phyloP scores from a whole-genome alignment of 768 basidiomycete genomes.

The Podaxis rugospora region DNA sequence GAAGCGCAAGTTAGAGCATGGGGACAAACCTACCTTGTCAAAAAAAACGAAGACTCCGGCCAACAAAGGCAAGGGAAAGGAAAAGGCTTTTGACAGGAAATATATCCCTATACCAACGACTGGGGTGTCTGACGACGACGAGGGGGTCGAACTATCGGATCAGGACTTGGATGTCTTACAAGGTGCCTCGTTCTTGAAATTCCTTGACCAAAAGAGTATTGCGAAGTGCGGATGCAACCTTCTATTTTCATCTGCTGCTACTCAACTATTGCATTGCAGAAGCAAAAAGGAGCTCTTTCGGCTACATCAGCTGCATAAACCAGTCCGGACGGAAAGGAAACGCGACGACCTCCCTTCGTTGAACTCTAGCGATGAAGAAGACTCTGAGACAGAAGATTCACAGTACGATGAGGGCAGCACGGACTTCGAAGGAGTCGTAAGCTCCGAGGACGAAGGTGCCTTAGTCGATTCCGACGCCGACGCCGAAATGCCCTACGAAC shows the following conservation, averaged over 20 bases:
- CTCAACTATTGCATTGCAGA: constrained; percentile 34
- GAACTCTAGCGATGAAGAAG: constrained; percentile 56
- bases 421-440: constrained; percentile 20
- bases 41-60: constrained; percentile 35
- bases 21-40: constrained; percentile 5
- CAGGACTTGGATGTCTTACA: constrained; percentile 64
- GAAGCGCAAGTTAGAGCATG: constrained; percentile 43
- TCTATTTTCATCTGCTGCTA: neutral
- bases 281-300: constrained; percentile 81
- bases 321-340: constrained; percentile 35
- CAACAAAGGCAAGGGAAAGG: constrained; percentile 29
- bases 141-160: constrained; percentile 58
- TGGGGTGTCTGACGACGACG: constrained; percentile 33
- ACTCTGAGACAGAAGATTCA: constrained; percentile 30
- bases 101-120: constrained; percentile 58
- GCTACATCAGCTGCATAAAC: constrained; percentile 63
- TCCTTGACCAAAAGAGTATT: constrained; percentile 76
- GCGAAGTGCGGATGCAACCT: constrained; percentile 51
- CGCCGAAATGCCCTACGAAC: constrained; percentile 74
- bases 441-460: constrained; percentile 26
- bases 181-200: constrained; percentile 62
- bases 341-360: constrained; percentile 66
- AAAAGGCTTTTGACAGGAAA: constrained; percentile 53
- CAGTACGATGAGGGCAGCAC: constrained; percentile 30
- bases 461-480: constrained; percentile 48